These are phyloP conservation scores for Lodderomyces jiufengensis DNA, from an alignment of 1,139 yeast species.

Conservation along the genomic window DNA sequence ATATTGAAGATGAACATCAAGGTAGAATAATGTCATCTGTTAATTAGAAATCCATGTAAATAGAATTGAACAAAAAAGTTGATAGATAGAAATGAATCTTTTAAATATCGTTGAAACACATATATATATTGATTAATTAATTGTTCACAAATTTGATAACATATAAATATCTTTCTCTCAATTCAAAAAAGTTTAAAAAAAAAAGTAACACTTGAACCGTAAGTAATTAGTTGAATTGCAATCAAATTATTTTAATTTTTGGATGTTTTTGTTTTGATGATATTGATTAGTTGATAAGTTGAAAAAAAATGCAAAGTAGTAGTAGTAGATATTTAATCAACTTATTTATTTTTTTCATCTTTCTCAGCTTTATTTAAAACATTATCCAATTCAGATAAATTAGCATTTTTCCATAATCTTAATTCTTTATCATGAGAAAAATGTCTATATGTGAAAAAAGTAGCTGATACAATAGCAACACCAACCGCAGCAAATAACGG, in stretches of 20 bases:
- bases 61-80: too few relatives aligned
- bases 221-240: not conserved
- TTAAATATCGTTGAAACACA: too few relatives aligned
- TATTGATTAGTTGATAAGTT: slow-evolving; percentile 67
- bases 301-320: slow-evolving; percentile 20
- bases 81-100: too few relatives aligned
- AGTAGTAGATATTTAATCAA: slow-evolving; percentile 8
- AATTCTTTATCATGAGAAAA: slow-evolving; percentile 61
- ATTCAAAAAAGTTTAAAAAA: too few relatives aligned
- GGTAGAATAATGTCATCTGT: slow-evolving; percentile 9
- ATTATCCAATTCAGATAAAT: slow-evolving; percentile 52
- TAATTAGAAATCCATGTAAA: slow-evolving; percentile 4
- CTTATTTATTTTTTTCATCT: slow-evolving; percentile 18
- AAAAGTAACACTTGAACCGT: too few relatives aligned
- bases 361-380: slow-evolving; percentile 50
- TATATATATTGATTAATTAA: slow-evolving; percentile 1
- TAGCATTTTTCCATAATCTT: slow-evolving; percentile 69
- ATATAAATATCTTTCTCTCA: not conserved
- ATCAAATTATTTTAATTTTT: not conserved
- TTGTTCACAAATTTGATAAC: too few relatives aligned
- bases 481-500: slow-evolving; percentile 63
- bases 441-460: slow-evolving; percentile 71
- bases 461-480: slow-evolving; percentile 64
- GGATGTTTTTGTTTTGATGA: too few relatives aligned
- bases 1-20: slow-evolving; percentile 26